Percentiles rank a stretch among this genome's conserved stretches.
Evolutionary conservation across 2,329 filamentous ascomycete species (phyloP).

Genomic region (Ceratocystis smalleyi): DNA sequence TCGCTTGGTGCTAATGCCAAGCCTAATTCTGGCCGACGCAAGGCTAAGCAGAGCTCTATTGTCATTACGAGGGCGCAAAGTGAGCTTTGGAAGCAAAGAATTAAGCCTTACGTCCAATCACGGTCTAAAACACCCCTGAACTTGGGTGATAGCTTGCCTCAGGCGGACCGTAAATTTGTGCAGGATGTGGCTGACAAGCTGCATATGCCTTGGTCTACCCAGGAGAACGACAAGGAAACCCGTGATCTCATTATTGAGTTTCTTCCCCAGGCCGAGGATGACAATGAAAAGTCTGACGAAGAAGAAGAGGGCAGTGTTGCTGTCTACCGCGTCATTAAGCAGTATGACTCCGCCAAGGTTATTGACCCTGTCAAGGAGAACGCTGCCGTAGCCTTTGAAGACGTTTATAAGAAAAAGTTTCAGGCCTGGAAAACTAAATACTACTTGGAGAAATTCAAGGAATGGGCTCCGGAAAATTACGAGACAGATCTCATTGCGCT

Average conservation of each 20-base stretch:
- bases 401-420: conserved; percentile 83
- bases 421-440: conserved; percentile 87
- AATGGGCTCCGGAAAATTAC: conserved; percentile 69
- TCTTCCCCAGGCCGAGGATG: conserved; percentile 32
- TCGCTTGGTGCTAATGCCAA: conserved; percentile 44
- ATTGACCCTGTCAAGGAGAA: conserved; percentile 67
- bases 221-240: conserved; percentile 40
- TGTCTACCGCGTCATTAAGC: conserved; percentile 68
- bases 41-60: conserved; percentile 43
- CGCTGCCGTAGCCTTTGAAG: conserved; percentile 60
- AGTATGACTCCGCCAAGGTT: conserved; percentile 79
- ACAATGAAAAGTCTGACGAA: conserved; percentile 49
- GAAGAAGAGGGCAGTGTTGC: conserved; percentile 73
- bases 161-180: conserved; percentile 82
- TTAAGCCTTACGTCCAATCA: conserved; percentile 69
- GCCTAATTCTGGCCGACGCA: conserved; percentile 20
- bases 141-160: conserved; percentile 56
- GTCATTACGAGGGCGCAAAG: conserved; percentile 68
- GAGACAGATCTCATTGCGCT: conserved; percentile 60
- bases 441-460: conserved; percentile 74
- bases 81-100: conserved; percentile 60
- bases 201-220: conserved; percentile 41
- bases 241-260: conserved; percentile 38
- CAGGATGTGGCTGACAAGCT: conserved; percentile 62
- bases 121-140: conserved; percentile 51